Evolutionary conservation across 495 filamentous ascomycete species (phyloP), one percentile per base, ranked within the genome.

Genomic region (Emericellopsis terricola): DNA sequence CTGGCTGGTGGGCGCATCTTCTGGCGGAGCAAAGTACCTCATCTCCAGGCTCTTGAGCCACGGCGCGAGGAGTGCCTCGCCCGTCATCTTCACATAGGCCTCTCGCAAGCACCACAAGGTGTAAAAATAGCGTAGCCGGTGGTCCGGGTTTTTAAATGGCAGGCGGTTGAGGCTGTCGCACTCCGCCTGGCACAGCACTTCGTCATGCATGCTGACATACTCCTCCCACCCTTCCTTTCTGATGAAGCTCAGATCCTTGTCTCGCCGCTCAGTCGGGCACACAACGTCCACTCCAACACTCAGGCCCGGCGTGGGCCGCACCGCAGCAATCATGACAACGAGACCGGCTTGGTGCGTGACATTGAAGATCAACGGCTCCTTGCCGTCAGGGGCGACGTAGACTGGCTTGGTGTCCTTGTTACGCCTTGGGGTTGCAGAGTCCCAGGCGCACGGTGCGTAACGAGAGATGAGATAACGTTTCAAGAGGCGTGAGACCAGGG

Each of bases 11-110:
- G 56, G 45, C 38, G 46, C 38, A 17, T 9, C 40, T 15, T 38
- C 36, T 11, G 57, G 52, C 19, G 61, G 43, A 20, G 44, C 33
- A 24, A 61, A 58, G 19, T 37, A 29, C 16, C 39, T 29, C 16
- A 63, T 61, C 43, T 62, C 57, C 14, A 65, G 41, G 42, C 78
- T 66, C 30, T 57, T 50, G 36, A 93, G 50, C 84, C 83, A 93
- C 2, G 65, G 60, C 3, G 84, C 84, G 21, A 92, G 56, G 31
- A 94, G 58, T 13, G 81, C 85, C 43, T 92, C 84, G 19, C 85
- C 85, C 7, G 81, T 83, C 69, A 94, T 71, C 66, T 94, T 94
- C 41, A 94, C 72, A 55, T 85, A 94, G 1, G 85, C 80, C 56
- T 94, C 85, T 43, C 89, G 80, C 35, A 89, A 62, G 36, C 77